Evolutionary conservation across 768 basidiomycete genomes (phyloP).

Genomic region (Cyathus striatus): DNA sequence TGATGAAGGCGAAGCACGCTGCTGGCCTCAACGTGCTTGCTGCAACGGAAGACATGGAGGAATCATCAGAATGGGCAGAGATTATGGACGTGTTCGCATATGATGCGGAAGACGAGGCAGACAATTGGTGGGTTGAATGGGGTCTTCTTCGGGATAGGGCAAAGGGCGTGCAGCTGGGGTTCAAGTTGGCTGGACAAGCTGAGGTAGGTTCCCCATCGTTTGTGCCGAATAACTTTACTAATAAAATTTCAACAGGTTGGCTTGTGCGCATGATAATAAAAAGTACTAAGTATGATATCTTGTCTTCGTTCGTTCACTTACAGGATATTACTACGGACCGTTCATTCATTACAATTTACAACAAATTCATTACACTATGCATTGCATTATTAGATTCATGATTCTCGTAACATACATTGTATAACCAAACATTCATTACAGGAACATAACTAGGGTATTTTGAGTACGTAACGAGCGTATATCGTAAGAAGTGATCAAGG

Average conservation of each 20-base stretch:
- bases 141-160: slow-evolving; percentile 38
- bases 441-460: no score
- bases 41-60: slow-evolving; percentile 9
- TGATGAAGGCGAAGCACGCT: slow-evolving; percentile 25
- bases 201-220: not conserved
- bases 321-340: not conserved
- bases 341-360: no score
- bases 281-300: not conserved
- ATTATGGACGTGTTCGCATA: slow-evolving; percentile 46
- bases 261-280: not conserved
- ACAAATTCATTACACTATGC: no score
- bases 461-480: no score
- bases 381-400: no score
- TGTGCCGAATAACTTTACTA: not conserved
- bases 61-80: slow-evolving; percentile 37
- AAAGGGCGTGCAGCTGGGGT: slow-evolving; percentile 8
- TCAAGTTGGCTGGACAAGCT: not conserved
- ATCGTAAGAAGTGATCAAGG: no score
- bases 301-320: not conserved
- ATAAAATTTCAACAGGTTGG: not conserved
- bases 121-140: slow-evolving; percentile 58
- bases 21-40: slow-evolving; percentile 16
- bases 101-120: slow-evolving; percentile 53
- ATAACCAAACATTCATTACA: no score
- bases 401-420: no score